Base-by-base conservation (phyloP, 441 rosid species). In the Gossypium schwendimanii region DNA sequence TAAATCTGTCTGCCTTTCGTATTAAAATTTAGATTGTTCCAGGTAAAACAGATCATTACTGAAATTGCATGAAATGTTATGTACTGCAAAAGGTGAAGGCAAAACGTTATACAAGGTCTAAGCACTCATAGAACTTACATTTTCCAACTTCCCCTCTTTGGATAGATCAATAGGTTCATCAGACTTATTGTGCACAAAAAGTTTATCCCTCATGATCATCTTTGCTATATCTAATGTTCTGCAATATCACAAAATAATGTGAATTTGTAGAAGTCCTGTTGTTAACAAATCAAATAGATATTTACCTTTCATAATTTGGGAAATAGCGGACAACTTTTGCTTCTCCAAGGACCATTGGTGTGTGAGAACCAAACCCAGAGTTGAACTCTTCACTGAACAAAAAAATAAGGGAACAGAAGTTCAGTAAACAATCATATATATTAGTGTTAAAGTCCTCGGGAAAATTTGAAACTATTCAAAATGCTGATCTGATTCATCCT, bases 301-400 rank as follows among this genome's bases (percentile, higher is more conserved):
- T 72, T 84, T 83, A 96, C 99, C 95, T 96, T 82, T 89, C 90
- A 78, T 73, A 83, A 76, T 90, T 89, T 73, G 97, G 92, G 80
- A 84, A 86, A 79, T 96, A 93, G 54, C 97, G 97, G 73, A 88
- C 81, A 73, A 91, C 94, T 81, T 90, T 91, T 65, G 97, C 95
- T 85, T 96, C 97, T 80, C 99, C 99, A 60, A 93, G 91, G 72
- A 88, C 72, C 90, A 96, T 84, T 4, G 99, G 97, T 21, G 99
- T 96, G 78, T 89, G 93, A 73, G 98, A 96, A 75, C 99, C 99
- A 83, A 96, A 96, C 78, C 98, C 99, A 81, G 97, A 75, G 83
- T 91, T 90, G 79, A 90, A 91, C 81, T 96, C 99, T 81, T 89
- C 99, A 84, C 98, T 96, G 89, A 78, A 72, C 72, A 50, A 72